Evolutionary conservation across 2,329 filamentous ascomycete genomes (phyloP).

Genomic region (Sporothrix schenckii): DNA sequence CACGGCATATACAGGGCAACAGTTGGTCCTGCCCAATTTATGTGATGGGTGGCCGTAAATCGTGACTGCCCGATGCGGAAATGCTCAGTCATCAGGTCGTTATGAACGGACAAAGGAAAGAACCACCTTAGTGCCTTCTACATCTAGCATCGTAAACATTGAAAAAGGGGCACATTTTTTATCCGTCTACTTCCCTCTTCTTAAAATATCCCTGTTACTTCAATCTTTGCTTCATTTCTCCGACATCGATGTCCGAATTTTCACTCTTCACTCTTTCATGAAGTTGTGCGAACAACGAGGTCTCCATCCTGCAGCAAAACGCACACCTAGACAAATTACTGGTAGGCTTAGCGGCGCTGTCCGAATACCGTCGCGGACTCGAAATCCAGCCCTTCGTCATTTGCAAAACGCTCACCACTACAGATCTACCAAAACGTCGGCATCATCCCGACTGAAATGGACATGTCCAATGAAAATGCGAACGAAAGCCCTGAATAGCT

Average conservation of each 20-base stretch:
- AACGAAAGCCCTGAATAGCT: too few species aligned
- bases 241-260: background rate
- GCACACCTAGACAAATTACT: background rate
- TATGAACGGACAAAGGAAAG: background rate
- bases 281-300: background rate
- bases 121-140: conserved; percentile 17
- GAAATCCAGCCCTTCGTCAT: background rate
- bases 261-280: background rate
- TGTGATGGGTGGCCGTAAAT: background rate
- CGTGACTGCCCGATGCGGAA: background rate
- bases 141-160: background rate
- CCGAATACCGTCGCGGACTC: background rate
- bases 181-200: background rate
- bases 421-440: background rate
- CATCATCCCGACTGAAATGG: background rate
- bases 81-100: conserved; percentile 13
- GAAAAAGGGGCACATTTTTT: background rate
- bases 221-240: background rate
- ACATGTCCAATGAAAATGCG: background rate
- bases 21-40: background rate
- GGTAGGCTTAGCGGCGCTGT: conserved; percentile 23
- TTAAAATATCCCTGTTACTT: background rate
- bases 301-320: background rate
- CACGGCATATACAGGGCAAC: too few species aligned
- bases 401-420: background rate